phyloP scores from a whole-genome alignment of 768 basidiomycete genomes.

The Rhodosporidiobolus odoratus region DNA sequence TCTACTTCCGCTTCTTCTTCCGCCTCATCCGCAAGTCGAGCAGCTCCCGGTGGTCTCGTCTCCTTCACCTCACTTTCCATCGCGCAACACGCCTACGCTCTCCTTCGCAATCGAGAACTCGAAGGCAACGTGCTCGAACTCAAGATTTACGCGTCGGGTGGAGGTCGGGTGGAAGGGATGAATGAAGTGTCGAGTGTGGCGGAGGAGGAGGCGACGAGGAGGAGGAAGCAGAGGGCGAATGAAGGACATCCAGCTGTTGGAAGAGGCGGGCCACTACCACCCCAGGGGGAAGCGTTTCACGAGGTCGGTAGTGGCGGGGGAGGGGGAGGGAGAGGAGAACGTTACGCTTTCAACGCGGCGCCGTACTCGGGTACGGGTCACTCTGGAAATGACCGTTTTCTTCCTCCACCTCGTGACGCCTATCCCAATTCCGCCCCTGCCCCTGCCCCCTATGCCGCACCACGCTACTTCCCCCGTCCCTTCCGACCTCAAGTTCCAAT shows the following conservation, averaged over 20 bases:
- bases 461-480: slow-evolving; percentile 12
- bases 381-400: too few species aligned
- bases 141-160: slow-evolving; percentile 22
- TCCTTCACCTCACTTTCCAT: slow-evolving; percentile 1
- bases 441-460: too few species aligned
- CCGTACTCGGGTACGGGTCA: too few species aligned
- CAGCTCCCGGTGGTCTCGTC: slow-evolving; percentile 11
- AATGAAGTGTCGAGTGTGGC: neutral
- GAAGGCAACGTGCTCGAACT: neutral
- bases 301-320: neutral
- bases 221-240: neutral
- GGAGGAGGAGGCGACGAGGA: neutral
- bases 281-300: neutral
- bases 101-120: neutral
- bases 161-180: slow-evolving; percentile 5
- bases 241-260: neutral
- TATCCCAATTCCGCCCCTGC: too few species aligned
- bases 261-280: neutral
- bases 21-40: neutral
- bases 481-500: slow-evolving; percentile 4
- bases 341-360: too few species aligned
- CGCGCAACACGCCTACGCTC: slow-evolving; percentile 8
- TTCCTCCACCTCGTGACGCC: too few species aligned
- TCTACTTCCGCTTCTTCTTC: neutral
- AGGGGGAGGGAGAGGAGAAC: neutral